A percentile compares a stretch with the other conserved stretches of the same genome.
phyloP scores from a whole-genome alignment of 306 rosid species.

The Cucumis cinereus region DNA sequence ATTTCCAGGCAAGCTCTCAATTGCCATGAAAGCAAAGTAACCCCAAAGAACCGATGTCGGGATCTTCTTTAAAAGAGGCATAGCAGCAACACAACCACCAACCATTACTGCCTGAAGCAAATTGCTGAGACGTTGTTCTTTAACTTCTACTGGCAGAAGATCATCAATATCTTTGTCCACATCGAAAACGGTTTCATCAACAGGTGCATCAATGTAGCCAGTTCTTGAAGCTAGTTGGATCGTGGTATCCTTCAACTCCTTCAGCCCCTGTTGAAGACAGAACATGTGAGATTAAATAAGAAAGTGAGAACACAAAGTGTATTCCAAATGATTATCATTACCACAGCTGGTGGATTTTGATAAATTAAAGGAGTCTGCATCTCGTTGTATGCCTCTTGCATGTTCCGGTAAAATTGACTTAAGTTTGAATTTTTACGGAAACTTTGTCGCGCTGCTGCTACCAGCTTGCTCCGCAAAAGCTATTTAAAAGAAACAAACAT shows the following conservation, averaged over 20 bases:
- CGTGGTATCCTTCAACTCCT: conserved; percentile 77
- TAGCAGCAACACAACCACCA: conserved; percentile 75
- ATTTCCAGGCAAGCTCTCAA: conserved; percentile 96
- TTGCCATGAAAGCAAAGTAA: conserved; percentile 96
- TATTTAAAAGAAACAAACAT: conserved; percentile 25
- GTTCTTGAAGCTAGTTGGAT: conserved; percentile 54
- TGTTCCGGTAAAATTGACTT: conserved; percentile 61
- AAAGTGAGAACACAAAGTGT: neutral
- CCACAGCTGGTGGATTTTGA: conserved; percentile 73
- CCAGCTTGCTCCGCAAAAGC: conserved; percentile 78
- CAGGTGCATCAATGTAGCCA: conserved; percentile 85
- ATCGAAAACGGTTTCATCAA: conserved; percentile 71
- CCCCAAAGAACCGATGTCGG: conserved; percentile 98
- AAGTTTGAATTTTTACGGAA: conserved; percentile 55
- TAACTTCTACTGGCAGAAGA: conserved; percentile 83
- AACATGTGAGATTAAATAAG: neutral
- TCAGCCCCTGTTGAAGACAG: conserved; percentile 46
- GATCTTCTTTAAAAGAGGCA: conserved; percentile 88
- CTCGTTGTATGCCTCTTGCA: conserved; percentile 76
- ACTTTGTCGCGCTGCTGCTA: conserved; percentile 58
- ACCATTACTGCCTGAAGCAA: conserved; percentile 77
- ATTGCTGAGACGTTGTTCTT: conserved; percentile 94
- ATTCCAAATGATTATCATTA: conserved; percentile 16
- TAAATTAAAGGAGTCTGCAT: conserved; percentile 89
- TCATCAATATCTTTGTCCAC: conserved; percentile 83